Percentiles rank a stretch among this genome's conserved stretches.
Conservation (phyloP, 176 grass and related monocot species). For the Eremochloa ophiuroides region DNA sequence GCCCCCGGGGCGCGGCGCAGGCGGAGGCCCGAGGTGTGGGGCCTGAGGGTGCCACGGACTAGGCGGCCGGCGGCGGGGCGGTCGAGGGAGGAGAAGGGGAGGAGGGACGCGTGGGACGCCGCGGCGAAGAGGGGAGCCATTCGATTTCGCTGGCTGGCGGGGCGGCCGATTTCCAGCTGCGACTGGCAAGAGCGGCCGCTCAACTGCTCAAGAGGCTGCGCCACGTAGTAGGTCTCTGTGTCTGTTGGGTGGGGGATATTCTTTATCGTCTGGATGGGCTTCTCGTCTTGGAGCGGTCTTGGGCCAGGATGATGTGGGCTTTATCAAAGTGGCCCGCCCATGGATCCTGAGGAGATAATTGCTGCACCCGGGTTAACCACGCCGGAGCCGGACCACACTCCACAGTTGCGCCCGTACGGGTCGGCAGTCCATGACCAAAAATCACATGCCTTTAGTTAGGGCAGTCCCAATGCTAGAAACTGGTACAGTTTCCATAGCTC, state of each 20-base stretch:
- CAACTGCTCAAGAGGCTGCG: too few species aligned
- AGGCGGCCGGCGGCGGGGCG: not conserved
- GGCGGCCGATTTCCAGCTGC: not conserved
- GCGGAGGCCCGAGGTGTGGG: constrained; percentile 3
- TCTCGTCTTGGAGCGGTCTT: not conserved
- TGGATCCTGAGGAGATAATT: not conserved
- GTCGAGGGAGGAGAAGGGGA: constrained; percentile 20
- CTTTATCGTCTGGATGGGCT: not conserved
- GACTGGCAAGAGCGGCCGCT: not conserved
- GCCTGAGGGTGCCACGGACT: not conserved
- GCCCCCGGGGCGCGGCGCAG: not conserved
- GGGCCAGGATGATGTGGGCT: not conserved
- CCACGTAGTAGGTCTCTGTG: too few species aligned
- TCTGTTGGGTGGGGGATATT: constrained; percentile 1
- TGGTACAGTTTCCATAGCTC: too few species aligned
- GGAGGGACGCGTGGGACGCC: constrained; percentile 34
- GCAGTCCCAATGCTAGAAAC: too few species aligned
- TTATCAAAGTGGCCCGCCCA: not conserved
- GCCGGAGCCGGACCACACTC: not conserved
- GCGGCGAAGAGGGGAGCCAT: constrained; percentile 54
- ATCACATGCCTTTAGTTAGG: not conserved
- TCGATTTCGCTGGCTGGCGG: not conserved
- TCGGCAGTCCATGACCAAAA: not conserved
- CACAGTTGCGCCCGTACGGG: not conserved
- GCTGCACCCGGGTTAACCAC: not conserved